Conservation (phyloP, 441 rosid species). For the Pelargonium citronellum region DNA sequence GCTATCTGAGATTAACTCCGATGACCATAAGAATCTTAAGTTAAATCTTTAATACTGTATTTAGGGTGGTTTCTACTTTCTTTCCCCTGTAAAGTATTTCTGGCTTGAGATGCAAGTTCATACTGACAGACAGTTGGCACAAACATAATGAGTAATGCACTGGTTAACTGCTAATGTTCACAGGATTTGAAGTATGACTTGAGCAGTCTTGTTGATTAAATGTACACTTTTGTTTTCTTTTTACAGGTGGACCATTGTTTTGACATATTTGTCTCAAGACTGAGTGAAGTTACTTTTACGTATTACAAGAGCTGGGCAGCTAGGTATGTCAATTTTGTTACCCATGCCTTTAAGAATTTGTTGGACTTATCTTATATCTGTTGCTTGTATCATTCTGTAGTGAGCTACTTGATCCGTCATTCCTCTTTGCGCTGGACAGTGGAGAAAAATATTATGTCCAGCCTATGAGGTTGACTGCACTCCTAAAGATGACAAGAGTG, state of each 20-base stretch:
- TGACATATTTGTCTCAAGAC: conserved; percentile 84
- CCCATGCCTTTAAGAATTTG: conserved; percentile 13
- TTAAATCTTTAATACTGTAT: background rate
- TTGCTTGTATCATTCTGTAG: conserved; percentile 43
- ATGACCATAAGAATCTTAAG: background rate
- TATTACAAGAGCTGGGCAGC: conserved; percentile 99
- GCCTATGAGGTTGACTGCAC: conserved; percentile 83
- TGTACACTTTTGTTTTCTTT: conserved; percentile 25
- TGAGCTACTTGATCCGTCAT: conserved; percentile 94
- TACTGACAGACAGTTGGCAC: background rate
- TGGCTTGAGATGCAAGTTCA: background rate
- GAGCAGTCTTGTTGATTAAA: conserved; percentile 14
- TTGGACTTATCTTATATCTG: conserved; percentile 24
- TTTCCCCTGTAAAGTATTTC: background rate
- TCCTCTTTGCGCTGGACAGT: conserved; percentile 91
- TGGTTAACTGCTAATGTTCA: background rate
- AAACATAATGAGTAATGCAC: background rate
- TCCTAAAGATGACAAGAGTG: conserved; percentile 89
- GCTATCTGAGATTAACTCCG: background rate
- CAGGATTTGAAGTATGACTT: background rate
- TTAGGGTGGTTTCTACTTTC: background rate
- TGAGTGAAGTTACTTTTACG: conserved; percentile 78
- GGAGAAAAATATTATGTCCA: conserved; percentile 85
- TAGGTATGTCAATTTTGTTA: conserved; percentile 44
- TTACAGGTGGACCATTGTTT: conserved; percentile 95